phyloP scores from a whole-genome alignment of 805 yeast species.

The Starmerella geochares region DNA sequence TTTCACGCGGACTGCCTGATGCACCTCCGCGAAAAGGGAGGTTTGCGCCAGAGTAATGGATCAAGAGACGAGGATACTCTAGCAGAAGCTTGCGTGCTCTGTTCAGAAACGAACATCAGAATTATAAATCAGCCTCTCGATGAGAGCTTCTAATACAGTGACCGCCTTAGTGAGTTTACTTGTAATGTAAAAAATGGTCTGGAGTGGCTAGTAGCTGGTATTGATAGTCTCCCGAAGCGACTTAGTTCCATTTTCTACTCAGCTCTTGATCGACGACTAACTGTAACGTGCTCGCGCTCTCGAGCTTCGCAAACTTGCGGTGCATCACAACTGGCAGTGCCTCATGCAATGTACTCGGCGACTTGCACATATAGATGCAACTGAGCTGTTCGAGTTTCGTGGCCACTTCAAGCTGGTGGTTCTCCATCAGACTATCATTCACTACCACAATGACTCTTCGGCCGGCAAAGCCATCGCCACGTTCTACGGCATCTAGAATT shows the following conservation, averaged over 20 bases:
- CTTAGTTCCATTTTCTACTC: background rate
- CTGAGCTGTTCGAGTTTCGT: constrained; percentile 33
- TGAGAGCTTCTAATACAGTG: constrained; percentile 10
- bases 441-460: constrained; percentile 58
- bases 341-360: background rate
- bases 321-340: background rate
- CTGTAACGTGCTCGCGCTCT: background rate
- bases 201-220: too few species aligned
- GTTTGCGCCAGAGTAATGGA: constrained; percentile 36
- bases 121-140: constrained; percentile 53
- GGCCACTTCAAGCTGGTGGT: constrained; percentile 77
- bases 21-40: constrained; percentile 37
- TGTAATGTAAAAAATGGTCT: too few species aligned
- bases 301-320: constrained; percentile 5
- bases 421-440: constrained; percentile 67
- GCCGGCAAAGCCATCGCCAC: constrained; percentile 34
- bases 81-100: constrained; percentile 58
- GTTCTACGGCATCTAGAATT: constrained; percentile 48
- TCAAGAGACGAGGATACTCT: constrained; percentile 25
- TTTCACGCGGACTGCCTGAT: constrained; percentile 85
- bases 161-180: background rate
- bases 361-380: background rate
- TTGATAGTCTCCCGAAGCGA: too few species aligned
- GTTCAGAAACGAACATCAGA: constrained; percentile 64
- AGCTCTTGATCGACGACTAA: constrained; percentile 2